Evolutionary conservation across 2,329 filamentous ascomycete genomes (phyloP).

Genomic region (Hawksworthiomyces lignivorus): DNA sequence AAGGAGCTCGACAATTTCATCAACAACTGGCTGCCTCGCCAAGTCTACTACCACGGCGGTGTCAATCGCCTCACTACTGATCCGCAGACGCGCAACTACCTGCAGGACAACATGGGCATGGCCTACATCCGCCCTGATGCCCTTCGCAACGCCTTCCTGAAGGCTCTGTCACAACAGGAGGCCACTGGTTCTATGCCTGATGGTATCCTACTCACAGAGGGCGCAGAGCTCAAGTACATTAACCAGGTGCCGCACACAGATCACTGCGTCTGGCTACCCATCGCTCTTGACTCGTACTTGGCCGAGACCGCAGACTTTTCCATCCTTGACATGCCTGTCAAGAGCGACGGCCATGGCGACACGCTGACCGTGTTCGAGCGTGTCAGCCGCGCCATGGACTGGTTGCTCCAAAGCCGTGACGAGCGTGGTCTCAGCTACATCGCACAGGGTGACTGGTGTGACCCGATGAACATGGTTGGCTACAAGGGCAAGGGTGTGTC

Average conservation of each 20-base stretch:
- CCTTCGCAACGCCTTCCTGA: conserved; percentile 40
- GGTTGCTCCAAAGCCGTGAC: conserved; percentile 43
- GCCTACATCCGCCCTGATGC: conserved; percentile 45
- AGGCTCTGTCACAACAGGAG: conserved; percentile 45
- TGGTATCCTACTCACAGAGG: conserved; percentile 44
- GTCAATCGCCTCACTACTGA: conserved; percentile 52
- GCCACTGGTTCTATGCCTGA: conserved; percentile 50
- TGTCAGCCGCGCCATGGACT: conserved; percentile 50
- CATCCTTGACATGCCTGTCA: conserved; percentile 37
- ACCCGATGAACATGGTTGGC: conserved; percentile 56
- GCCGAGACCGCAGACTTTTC: conserved; percentile 46
- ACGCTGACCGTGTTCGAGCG: conserved; percentile 45
- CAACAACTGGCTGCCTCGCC: conserved; percentile 51
- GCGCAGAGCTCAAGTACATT: conserved; percentile 52
- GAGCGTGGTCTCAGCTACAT: conserved; percentile 48
- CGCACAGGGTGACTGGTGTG: conserved; percentile 53
- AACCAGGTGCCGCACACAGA: conserved; percentile 55
- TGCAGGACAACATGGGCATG: conserved; percentile 57
- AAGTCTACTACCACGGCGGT: conserved; percentile 51
- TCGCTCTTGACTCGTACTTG: conserved; percentile 47
- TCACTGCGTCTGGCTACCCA: conserved; percentile 51
- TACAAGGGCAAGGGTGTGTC: conserved; percentile 50
- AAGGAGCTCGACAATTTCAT: conserved; percentile 48
- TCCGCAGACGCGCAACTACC: conserved; percentile 51
- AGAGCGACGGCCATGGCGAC: conserved; percentile 36